These are phyloP conservation scores for Suillus clintonianus DNA, from an alignment of 768 basidiomycete species.

Conservation along the genomic window DNA sequence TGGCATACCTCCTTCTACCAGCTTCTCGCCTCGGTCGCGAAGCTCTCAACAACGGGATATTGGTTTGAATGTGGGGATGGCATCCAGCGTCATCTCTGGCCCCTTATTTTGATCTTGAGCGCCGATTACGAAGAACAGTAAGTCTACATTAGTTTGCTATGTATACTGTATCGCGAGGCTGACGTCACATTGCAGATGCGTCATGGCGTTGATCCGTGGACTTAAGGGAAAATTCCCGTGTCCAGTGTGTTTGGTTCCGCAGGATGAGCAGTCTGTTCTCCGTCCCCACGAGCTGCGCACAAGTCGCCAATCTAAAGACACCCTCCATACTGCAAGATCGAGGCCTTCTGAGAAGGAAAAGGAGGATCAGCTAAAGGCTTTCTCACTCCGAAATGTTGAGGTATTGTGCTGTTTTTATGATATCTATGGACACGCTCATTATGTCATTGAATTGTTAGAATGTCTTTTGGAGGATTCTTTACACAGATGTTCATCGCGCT, in stretches of 20 bases:
- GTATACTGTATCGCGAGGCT: neutral
- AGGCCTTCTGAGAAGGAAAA: slow-evolving; percentile 16
- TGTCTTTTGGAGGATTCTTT: slow-evolving; percentile 33
- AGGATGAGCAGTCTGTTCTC: slow-evolving; percentile 23
- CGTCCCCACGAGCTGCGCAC: slow-evolving; percentile 14
- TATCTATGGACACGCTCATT: neutral
- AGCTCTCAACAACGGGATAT: slow-evolving; percentile 4
- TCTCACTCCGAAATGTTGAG: slow-evolving; percentile 14
- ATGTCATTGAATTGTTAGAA: slow-evolving; percentile 10
- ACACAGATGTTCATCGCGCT: slow-evolving; percentile 4
- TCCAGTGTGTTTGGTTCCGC: slow-evolving; percentile 38
- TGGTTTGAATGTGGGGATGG: slow-evolving; percentile 32
- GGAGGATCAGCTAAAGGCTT: slow-evolving; percentile 10
- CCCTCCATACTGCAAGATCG: slow-evolving; percentile 8
- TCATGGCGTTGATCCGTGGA: slow-evolving; percentile 38
- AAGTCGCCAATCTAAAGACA: neutral
- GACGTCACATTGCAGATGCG: slow-evolving; percentile 20
- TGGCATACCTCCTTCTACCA: slow-evolving; percentile 11
- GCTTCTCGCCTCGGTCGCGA: neutral
- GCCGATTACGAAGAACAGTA: slow-evolving; percentile 50
- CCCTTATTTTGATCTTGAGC: slow-evolving; percentile 31
- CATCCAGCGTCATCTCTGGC: slow-evolving; percentile 29
- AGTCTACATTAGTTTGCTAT: slow-evolving; percentile 6
- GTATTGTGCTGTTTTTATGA: slow-evolving; percentile 10
- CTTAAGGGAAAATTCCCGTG: slow-evolving; percentile 32